Base-by-base conservation (phyloP, 2,329 filamentous ascomycete species). In the Colletotrichum cuscutae region DNA sequence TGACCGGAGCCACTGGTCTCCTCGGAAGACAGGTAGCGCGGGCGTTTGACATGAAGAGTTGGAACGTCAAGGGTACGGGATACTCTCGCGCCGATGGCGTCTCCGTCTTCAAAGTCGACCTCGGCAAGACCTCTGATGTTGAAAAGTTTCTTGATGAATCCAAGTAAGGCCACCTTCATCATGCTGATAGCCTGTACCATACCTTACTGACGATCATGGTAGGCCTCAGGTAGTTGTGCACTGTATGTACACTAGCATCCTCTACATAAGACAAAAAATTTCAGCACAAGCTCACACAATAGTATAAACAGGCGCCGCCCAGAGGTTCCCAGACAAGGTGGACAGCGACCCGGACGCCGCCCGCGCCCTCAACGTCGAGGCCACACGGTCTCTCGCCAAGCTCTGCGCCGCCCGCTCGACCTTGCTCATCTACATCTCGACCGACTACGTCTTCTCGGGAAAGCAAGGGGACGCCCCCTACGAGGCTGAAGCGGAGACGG, bases 301-400 rank as follows among this genome's bases (percentile, higher is more conserved):
- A 28, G 26, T 15, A 63, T 49, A 19, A 52, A 49, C 75, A 95
- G 93, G 93, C 80, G 95, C 95, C 53, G 95, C 95, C 58, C 95
- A 97, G 82, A 91, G 94, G 74, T 97, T 93, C 78, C 95, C 95
- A 2, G 95, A 98, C 82, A 93, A 93, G 80, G 96, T 95, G 79
- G 93, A 95, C 77, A 89, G 90, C 75, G 90, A 98, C 80, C 95
- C 95, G 3, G 89, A 92, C 72, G 93, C 90, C 66, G 94, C 95
- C 3, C 89, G 89, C 73, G 88, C 88, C 22, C 86, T 97, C 77
- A 97, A 97, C 78, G 90, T 96, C 13, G 87, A 90, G 3, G 93
- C 94, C 2, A 93, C 94, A 59, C 84, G 86, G 60, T 83, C 84
- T 9, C 89, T 98, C 13, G 94, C 94, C 11, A 81, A 86, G 53